Evolutionary conservation across 306 rosid species (phyloP).

Genomic region (Datisca glomerata): DNA sequence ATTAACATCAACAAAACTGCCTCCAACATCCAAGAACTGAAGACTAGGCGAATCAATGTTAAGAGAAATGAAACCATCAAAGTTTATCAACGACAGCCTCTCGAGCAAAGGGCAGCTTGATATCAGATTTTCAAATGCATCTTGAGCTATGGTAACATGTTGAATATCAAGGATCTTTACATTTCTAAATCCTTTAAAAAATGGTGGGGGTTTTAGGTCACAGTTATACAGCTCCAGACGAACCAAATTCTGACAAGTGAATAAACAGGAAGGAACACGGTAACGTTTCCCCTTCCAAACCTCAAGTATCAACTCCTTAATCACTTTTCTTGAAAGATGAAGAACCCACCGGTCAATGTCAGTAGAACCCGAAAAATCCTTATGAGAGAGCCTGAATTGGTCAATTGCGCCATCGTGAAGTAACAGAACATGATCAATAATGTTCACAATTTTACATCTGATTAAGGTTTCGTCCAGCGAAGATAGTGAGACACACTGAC

Average conservation of each 20-base stretch:
- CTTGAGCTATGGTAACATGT: slow-evolving; percentile 47
- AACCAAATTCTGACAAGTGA: slow-evolving; percentile 31
- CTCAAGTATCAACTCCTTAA: slow-evolving; percentile 47
- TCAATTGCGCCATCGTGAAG: slow-evolving; percentile 41
- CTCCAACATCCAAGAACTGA: slow-evolving; percentile 44
- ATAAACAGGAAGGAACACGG: slow-evolving; percentile 38
- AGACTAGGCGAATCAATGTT: slow-evolving; percentile 44
- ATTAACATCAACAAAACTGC: slow-evolving; percentile 34
- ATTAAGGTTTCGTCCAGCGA: slow-evolving; percentile 17
- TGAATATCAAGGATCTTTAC: slow-evolving; percentile 61
- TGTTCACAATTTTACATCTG: slow-evolving; percentile 24
- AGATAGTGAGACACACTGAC: slow-evolving; percentile 15
- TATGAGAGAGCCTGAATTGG: slow-evolving; percentile 48
- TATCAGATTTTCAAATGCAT: slow-evolving; percentile 36
- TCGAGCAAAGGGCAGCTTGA: slow-evolving; percentile 41
- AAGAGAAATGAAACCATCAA: slow-evolving; percentile 39
- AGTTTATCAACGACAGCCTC: slow-evolving; percentile 44
- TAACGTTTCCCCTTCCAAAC: slow-evolving; percentile 48
- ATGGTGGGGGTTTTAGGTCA: slow-evolving; percentile 41
- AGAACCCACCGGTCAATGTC: slow-evolving; percentile 48
- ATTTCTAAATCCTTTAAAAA: slow-evolving; percentile 37
- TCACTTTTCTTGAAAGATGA: slow-evolving; percentile 31
- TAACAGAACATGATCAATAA: slow-evolving; percentile 58
- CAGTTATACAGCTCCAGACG: slow-evolving; percentile 47
- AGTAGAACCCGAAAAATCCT: slow-evolving; percentile 24